Conservation (phyloP, 192 early-diverging fungal genomes). For the Podila minutissima region DNA sequence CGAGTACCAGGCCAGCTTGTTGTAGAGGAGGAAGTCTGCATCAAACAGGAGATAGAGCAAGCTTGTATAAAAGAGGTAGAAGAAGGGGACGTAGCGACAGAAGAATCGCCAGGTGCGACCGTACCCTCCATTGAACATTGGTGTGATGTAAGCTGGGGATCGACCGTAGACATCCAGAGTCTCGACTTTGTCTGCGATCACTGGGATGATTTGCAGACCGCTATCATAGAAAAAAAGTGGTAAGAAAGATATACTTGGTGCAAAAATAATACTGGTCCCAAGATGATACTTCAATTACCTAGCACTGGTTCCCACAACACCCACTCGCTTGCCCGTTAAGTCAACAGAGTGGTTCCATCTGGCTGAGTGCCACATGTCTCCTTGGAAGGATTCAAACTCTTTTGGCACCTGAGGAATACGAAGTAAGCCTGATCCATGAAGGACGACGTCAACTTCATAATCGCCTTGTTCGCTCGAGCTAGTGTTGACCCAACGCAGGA, state of each 20-base stretch:
- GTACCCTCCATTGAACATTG: conserved; percentile 34
- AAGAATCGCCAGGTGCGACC: conserved; percentile 18
- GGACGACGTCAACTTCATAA: conserved; percentile 40
- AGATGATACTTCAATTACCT: conserved; percentile 10
- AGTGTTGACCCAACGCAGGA: conserved; percentile 27
- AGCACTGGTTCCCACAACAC: conserved; percentile 54
- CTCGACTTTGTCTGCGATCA: conserved; percentile 42
- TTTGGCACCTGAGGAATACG: conserved; percentile 45
- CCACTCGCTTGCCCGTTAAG: conserved; percentile 55
- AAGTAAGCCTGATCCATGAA: conserved; percentile 50
- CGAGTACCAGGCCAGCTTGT: conserved; percentile 42
- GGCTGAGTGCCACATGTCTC: conserved; percentile 54
- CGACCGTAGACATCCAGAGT: conserved; percentile 56
- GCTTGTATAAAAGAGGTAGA: conserved; percentile 39
- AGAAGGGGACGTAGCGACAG: conserved; percentile 46
- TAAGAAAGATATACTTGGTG: background rate
- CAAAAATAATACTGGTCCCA: background rate
- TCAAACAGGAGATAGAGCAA: conserved; percentile 32
- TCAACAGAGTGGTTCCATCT: conserved; percentile 54
- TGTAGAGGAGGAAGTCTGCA: conserved; percentile 26
- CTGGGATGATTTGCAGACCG: conserved; percentile 52
- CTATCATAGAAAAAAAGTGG: background rate
- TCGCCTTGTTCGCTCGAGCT: conserved; percentile 12
- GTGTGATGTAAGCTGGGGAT: conserved; percentile 52
- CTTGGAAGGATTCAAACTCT: conserved; percentile 54